These are phyloP conservation scores for Turnera subulata DNA, from an alignment of 345 rosid genomes.

Conservation along the genomic window DNA sequence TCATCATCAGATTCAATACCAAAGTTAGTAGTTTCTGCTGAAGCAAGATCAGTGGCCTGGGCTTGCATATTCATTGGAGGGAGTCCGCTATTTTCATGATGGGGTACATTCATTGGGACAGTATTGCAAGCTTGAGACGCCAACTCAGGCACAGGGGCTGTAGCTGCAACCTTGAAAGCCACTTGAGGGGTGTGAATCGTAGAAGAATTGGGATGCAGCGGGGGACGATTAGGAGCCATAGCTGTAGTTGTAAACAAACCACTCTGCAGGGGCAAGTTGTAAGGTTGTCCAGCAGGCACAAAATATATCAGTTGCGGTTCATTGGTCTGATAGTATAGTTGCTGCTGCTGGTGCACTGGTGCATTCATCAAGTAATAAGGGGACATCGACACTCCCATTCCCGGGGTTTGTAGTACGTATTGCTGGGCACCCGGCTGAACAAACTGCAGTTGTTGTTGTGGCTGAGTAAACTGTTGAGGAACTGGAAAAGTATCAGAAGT, in stretches of 20 bases:
- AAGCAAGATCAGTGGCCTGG: constrained; percentile 32
- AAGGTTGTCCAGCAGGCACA: constrained; percentile 39
- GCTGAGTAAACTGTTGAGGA: constrained; percentile 34
- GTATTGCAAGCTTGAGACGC: constrained; percentile 33
- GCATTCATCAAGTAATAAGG: constrained; percentile 39
- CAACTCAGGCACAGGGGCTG: constrained; percentile 33
- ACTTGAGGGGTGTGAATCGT: constrained; percentile 20
- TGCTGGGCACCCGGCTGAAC: constrained; percentile 32
- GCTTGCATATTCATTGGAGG: constrained; percentile 34
- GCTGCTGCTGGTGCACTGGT: constrained; percentile 32
- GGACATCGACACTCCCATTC: constrained; percentile 29
- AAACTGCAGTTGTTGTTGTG: constrained; percentile 36
- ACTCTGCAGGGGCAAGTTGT: constrained; percentile 29
- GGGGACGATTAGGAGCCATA: constrained; percentile 21
- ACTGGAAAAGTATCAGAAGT: constrained; percentile 37
- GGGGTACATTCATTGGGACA: constrained; percentile 18
- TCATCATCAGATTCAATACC: constrained; percentile 47
- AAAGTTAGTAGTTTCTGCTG: constrained; percentile 29
- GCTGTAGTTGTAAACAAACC: constrained; percentile 22
- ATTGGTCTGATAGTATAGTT: constrained; percentile 39
- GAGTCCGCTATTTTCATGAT: constrained; percentile 21
- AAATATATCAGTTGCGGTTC: constrained; percentile 45
- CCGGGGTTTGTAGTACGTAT: constrained; percentile 33
- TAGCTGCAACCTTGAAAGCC: constrained; percentile 20
- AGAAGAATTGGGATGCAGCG: constrained; percentile 25